A percentile compares a stretch with the other conserved stretches of the same genome.
These are phyloP conservation scores for Phellopilus nigrolimitatus DNA, from an alignment of 1,284 basidiomycete species.

Conservation along the genomic window DNA sequence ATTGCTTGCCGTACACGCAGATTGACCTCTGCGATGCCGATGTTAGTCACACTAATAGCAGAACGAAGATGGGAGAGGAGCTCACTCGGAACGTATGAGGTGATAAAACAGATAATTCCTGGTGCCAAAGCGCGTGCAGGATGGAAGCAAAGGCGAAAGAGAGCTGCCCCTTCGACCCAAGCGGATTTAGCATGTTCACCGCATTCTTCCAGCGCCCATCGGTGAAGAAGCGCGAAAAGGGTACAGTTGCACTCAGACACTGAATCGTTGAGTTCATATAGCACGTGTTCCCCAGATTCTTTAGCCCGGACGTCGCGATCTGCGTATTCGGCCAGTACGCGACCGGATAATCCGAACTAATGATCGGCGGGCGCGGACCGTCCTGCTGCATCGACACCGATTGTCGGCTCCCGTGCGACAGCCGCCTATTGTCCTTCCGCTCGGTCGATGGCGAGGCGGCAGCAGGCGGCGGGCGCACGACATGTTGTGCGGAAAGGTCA, in stretches of 20 bases:
- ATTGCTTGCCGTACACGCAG: slow-evolving; percentile 81
- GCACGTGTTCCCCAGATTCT: slow-evolving; percentile 97
- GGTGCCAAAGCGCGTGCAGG: slow-evolving; percentile 85
- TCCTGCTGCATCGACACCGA: slow-evolving; percentile 26
- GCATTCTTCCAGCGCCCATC: slow-evolving; percentile 86
- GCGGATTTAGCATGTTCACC: slow-evolving; percentile 83
- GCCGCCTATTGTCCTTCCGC: slow-evolving; percentile 58
- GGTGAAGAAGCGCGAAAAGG: slow-evolving; percentile 87
- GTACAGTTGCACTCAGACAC: slow-evolving; percentile 88
- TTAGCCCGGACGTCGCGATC: slow-evolving; percentile 82
- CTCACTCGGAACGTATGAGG: slow-evolving; percentile 85
- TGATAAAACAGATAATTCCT: slow-evolving; percentile 78
- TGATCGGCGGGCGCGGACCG: slow-evolving; percentile 50
- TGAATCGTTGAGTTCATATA: slow-evolving; percentile 99
- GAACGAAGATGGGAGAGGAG: slow-evolving; percentile 4
- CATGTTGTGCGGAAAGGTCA: slow-evolving; percentile 52
- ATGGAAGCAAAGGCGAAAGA: slow-evolving; percentile 82
- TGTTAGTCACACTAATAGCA: background rate
- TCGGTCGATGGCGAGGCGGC: slow-evolving; percentile 65
- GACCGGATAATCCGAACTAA: slow-evolving; percentile 68
- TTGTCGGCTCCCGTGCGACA: slow-evolving; percentile 29
- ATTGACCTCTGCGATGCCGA: slow-evolving; percentile 62
- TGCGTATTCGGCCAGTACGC: slow-evolving; percentile 76
- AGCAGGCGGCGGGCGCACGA: slow-evolving; percentile 72
- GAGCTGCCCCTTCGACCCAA: slow-evolving; percentile 86